Evolutionary conservation across 2,329 filamentous ascomycete species (phyloP).

Genomic region (Blastomyces silverae): DNA sequence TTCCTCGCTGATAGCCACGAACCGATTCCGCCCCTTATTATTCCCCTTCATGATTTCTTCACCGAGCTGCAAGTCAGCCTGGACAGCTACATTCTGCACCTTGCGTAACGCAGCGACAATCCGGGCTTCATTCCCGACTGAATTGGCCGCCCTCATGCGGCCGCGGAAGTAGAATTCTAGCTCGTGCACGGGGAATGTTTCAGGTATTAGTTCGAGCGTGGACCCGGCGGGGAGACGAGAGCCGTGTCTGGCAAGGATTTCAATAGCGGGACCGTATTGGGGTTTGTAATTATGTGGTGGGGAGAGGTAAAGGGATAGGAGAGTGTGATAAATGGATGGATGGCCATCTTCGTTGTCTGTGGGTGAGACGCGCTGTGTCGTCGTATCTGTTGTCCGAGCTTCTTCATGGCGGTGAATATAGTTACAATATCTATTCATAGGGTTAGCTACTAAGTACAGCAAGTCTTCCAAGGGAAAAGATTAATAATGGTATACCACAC

Average conservation of each 20-base stretch:
- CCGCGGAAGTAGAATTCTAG: slow-evolving; percentile 88
- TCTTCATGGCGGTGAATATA: slow-evolving; percentile 60
- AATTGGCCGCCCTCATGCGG: slow-evolving; percentile 79
- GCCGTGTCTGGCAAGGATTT: slow-evolving; percentile 85
- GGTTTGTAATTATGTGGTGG: slow-evolving; percentile 66
- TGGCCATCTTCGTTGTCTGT: slow-evolving; percentile 48
- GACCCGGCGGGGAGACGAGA: slow-evolving; percentile 81
- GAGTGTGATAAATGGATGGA: slow-evolving; percentile 82
- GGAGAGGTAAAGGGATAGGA: slow-evolving; percentile 81
- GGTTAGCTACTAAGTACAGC: not conserved
- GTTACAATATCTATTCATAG: slow-evolving; percentile 68
- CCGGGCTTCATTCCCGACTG: slow-evolving; percentile 69
- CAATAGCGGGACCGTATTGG: slow-evolving; percentile 71
- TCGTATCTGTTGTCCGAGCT: slow-evolving; percentile 31
- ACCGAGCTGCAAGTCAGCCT: slow-evolving; percentile 67
- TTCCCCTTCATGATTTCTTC: slow-evolving; percentile 44
- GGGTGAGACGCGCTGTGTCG: slow-evolving; percentile 35
- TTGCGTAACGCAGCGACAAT: slow-evolving; percentile 71
- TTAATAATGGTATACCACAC: slow-evolving; percentile 10
- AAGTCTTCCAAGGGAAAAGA: slow-evolving; percentile 21
- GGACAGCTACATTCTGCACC: slow-evolving; percentile 69
- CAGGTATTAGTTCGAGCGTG: slow-evolving; percentile 78
- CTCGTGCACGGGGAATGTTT: slow-evolving; percentile 66
- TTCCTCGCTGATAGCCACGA: slow-evolving; percentile 80
- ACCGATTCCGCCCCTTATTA: slow-evolving; percentile 53